phyloP scores from a whole-genome alignment of 768 basidiomycete species.

The Xanthoconium purpureum region DNA sequence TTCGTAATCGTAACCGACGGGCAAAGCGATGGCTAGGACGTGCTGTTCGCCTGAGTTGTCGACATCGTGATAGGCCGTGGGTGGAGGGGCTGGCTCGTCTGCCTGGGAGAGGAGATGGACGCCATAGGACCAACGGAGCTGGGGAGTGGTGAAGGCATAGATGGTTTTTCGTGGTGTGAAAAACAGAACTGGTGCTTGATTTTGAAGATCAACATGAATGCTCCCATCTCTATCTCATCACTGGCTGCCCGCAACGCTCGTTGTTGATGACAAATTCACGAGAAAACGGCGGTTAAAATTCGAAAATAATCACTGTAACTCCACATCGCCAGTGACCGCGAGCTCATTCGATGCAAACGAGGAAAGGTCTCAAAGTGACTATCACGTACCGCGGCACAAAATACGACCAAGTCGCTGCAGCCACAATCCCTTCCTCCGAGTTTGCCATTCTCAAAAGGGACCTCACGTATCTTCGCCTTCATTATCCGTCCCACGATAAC shows the following conservation, averaged over 20 bases:
- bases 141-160: not conserved
- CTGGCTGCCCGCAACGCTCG: too few species aligned
- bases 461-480: constrained; percentile 28
- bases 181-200: too few species aligned
- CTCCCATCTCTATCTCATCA: too few species aligned
- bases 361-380: constrained; percentile 24
- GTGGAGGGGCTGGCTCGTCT: constrained; percentile 7
- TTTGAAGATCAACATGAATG: too few species aligned
- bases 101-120: constrained; percentile 73
- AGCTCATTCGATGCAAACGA: constrained; percentile 11
- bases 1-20: constrained; percentile 13
- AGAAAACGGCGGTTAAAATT: too few species aligned
- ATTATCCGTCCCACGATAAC: constrained; percentile 28
- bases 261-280: too few species aligned
- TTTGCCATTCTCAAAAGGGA: constrained; percentile 27
- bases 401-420: constrained; percentile 9
- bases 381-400: constrained; percentile 25
- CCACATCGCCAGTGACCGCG: too few species aligned
- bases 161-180: too few species aligned
- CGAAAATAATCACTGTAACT: too few species aligned
- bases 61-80: constrained; percentile 5
- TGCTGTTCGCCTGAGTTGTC: not conserved
- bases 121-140: constrained; percentile 95
- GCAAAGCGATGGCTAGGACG: not conserved
- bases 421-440: constrained; percentile 11